A percentile compares a stretch with the other conserved stretches of the same genome.
phyloP scores from a whole-genome alignment of 331 rosid species.

The Prunus yedoensis region DNA sequence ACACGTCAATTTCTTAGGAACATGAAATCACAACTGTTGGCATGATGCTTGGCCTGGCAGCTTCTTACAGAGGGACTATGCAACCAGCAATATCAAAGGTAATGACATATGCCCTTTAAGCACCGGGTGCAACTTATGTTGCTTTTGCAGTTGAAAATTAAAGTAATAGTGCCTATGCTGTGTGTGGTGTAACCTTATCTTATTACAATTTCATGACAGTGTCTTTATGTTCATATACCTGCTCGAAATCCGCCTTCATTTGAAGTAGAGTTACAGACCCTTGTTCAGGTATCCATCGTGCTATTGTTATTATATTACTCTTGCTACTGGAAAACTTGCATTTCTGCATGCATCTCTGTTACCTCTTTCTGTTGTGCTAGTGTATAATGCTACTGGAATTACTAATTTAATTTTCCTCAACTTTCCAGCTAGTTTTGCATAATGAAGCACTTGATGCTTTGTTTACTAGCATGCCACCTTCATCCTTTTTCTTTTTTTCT shows the following conservation, averaged over 20 bases:
- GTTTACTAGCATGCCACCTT: background rate
- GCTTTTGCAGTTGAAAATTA: background rate
- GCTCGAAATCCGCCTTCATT: conserved; percentile 77
- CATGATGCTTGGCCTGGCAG: conserved; percentile 94
- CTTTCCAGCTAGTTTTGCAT: conserved; percentile 9
- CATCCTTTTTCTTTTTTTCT: conserved; percentile 11
- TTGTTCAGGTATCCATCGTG: conserved; percentile 67
- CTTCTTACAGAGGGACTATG: conserved; percentile 94
- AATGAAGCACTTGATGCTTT: conserved; percentile 10
- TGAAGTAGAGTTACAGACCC: conserved; percentile 93
- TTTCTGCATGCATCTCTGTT: background rate
- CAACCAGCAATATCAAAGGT: conserved; percentile 96
- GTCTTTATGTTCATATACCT: conserved; percentile 86
- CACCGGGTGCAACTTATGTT: background rate
- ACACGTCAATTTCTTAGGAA: conserved; percentile 52
- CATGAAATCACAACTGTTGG: conserved; percentile 95
- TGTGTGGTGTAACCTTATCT: conserved; percentile 18
- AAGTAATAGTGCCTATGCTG: background rate
- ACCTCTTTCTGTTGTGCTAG: background rate
- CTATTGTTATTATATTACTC: conserved; percentile 1
- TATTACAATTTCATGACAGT: conserved; percentile 48
- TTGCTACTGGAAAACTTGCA: background rate
- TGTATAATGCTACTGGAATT: background rate
- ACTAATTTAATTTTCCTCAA: background rate
- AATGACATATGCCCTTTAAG: conserved; percentile 14